Evolutionary conservation across 306 rosid species (phyloP).

Genomic region (Myrica gale): DNA sequence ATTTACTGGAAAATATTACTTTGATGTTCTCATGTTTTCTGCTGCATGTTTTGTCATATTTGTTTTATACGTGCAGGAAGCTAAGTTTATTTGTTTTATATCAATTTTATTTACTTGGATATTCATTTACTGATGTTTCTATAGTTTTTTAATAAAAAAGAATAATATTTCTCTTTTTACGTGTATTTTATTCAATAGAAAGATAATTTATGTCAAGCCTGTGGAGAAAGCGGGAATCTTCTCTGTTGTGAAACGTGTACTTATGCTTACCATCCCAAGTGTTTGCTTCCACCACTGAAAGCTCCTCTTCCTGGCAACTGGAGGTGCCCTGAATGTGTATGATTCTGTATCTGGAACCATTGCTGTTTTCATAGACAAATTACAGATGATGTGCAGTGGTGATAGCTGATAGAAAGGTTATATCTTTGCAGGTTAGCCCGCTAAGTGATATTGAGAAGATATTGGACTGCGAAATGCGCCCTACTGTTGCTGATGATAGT

Average conservation of each 20-base stretch:
- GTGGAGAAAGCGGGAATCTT: constrained; percentile 82
- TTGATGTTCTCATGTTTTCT: background rate
- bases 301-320: constrained; percentile 62
- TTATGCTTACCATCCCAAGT: constrained; percentile 79
- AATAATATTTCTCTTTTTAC: background rate
- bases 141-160: background rate
- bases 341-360: constrained; percentile 30
- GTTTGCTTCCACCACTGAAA: constrained; percentile 79
- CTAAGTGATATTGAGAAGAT: constrained; percentile 84
- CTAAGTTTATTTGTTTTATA: background rate
- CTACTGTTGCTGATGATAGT: constrained; percentile 70
- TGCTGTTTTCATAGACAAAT: constrained; percentile 13
- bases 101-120: background rate
- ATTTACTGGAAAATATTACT: background rate
- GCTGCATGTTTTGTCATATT: background rate
- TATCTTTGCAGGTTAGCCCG: constrained; percentile 86
- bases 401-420: constrained; percentile 17
- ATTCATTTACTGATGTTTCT: background rate
- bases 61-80: background rate
- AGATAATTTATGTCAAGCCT: constrained; percentile 91
- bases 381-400: constrained; percentile 18
- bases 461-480: constrained; percentile 94
- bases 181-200: constrained; percentile 46
- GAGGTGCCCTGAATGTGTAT: constrained; percentile 99
- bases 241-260: constrained; percentile 79